Percentiles rank a stretch among this genome's conserved stretches.
These are phyloP conservation scores for Senna tora DNA, from an alignment of 306 rosid species.

Conservation along the genomic window DNA sequence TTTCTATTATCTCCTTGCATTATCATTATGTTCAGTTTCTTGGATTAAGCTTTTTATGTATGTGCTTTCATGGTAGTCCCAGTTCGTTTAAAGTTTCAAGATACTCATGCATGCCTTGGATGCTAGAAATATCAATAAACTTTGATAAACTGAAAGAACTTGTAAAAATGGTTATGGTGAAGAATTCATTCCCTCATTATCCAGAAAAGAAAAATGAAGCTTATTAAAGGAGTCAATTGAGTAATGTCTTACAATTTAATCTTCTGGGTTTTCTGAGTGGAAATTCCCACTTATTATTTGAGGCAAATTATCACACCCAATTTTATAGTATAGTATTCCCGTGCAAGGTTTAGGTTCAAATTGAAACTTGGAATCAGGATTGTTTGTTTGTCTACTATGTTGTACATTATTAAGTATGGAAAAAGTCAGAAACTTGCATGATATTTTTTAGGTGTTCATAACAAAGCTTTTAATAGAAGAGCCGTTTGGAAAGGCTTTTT, in stretches of 20 bases:
- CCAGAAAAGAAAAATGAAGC: no score
- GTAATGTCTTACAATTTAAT: background rate
- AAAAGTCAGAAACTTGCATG: no score
- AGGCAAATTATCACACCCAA: background rate
- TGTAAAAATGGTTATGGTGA: no score
- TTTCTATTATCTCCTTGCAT: background rate
- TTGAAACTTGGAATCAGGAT: background rate
- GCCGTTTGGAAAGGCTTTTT: no score
- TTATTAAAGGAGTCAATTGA: no score
- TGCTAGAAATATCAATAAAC: no score
- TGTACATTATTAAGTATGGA: no score
- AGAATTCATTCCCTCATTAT: no score
- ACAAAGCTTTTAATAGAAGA: no score
- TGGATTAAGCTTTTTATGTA: background rate
- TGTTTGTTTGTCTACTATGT: background rate
- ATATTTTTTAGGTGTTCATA: no score
- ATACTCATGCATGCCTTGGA: background rate
- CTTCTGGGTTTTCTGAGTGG: background rate
- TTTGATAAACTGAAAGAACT: no score
- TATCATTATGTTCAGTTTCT: background rate
- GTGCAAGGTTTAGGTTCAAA: background rate
- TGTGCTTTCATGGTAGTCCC: background rate
- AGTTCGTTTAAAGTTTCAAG: background rate
- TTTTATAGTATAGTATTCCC: background rate
- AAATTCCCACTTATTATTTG: background rate